phyloP scores from a whole-genome alignment of 202 grass and related monocot species.

The Elaeis oleifera region DNA sequence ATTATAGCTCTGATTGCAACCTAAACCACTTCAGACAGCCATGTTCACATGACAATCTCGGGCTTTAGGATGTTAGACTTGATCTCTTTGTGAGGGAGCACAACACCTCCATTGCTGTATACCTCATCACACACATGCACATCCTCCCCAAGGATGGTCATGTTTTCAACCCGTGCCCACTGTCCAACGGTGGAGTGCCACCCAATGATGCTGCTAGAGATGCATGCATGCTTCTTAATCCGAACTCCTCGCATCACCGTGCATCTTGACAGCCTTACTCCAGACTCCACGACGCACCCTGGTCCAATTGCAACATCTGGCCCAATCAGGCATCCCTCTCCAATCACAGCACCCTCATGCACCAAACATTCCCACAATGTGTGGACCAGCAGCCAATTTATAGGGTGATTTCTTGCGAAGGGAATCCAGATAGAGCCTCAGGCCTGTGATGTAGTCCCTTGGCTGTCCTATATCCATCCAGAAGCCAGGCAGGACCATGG shows the following conservation, averaged over 20 bases:
- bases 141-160: conserved; percentile 10
- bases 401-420: background rate
- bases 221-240: conserved; percentile 12
- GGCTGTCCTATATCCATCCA: conserved; percentile 19
- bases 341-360: conserved; percentile 3
- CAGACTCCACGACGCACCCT: conserved; percentile 6
- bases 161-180: conserved; percentile 16
- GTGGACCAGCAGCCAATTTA: background rate
- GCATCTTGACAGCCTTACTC: conserved; percentile 6
- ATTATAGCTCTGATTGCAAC: no score
- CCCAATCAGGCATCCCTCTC: conserved; percentile 8
- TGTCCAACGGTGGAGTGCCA: conserved; percentile 1
- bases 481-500: conserved; percentile 13
- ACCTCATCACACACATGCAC: conserved; percentile 13
- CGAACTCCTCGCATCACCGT: conserved; percentile 4
- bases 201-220: conserved; percentile 11
- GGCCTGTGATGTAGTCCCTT: conserved; percentile 13
- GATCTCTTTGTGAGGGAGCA: conserved; percentile 18
- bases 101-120: conserved; percentile 13
- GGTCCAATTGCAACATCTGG: conserved; percentile 7
- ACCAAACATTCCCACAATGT: conserved; percentile 5
- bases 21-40: background rate
- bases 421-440: conserved; percentile 7
- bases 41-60: conserved; percentile 12
- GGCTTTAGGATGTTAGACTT: conserved; percentile 15